These are phyloP conservation scores for Penicillium soppii DNA, from an alignment of 495 filamentous ascomycete genomes.

Conservation along the genomic window DNA sequence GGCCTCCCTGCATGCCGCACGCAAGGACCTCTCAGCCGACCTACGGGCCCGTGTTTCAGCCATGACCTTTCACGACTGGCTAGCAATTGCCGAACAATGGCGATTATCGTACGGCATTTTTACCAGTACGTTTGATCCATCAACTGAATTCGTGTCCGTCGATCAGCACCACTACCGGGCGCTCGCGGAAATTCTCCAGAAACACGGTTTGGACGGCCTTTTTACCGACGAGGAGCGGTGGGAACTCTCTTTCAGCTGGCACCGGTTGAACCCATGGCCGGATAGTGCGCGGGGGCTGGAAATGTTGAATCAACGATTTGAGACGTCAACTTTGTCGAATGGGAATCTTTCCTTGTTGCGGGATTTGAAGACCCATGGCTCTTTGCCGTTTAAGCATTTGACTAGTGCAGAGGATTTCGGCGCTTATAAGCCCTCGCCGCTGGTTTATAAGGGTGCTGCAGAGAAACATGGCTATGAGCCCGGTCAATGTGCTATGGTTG, in stretches of 20 bases:
- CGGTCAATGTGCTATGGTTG: constrained; percentile 71
- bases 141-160: constrained; percentile 51
- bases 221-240: constrained; percentile 59
- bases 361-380: constrained; percentile 58
- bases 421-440: constrained; percentile 74
- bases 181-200: constrained; percentile 54
- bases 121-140: constrained; percentile 47
- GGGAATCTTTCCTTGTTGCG: constrained; percentile 65
- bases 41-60: constrained; percentile 46
- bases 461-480: constrained; percentile 54
- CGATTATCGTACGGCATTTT: constrained; percentile 61
- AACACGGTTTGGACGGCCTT: constrained; percentile 54
- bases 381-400: constrained; percentile 61
- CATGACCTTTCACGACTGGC: constrained; percentile 60
- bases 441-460: constrained; percentile 67
- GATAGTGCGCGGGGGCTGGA: constrained; percentile 59
- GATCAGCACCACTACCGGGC: constrained; percentile 69
- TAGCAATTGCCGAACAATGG: constrained; percentile 65
- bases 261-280: constrained; percentile 66
- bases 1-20: constrained; percentile 36
- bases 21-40: constrained; percentile 42
- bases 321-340: constrained; percentile 69
- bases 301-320: constrained; percentile 52
- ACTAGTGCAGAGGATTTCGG: constrained; percentile 67
- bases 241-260: constrained; percentile 64